Evolutionary conservation across 1,284 basidiomycete genomes (phyloP).

Genomic region (Ganoderma lucidum): DNA sequence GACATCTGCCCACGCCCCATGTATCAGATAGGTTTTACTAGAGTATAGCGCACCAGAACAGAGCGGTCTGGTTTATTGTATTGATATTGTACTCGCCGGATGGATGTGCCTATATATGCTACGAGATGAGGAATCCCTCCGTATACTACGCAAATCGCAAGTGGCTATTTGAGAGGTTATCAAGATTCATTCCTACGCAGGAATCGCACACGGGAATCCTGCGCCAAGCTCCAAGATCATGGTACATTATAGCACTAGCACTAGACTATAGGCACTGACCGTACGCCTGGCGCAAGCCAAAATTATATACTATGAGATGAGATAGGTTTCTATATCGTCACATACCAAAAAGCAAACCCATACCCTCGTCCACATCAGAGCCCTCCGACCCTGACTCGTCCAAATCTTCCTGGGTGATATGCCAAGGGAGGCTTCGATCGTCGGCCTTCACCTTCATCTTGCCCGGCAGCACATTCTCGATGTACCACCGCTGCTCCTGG

Average conservation of each 20-base stretch:
- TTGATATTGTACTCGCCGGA: neutral
- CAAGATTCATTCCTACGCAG: no score
- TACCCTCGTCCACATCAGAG: neutral
- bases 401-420: neutral
- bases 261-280: neutral
- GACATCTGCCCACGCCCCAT: constrained; percentile 15
- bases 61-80: constrained; percentile 2
- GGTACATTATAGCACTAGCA: neutral
- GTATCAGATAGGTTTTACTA: neutral
- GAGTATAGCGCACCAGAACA: neutral
- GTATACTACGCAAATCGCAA: neutral
- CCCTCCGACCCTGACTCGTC: neutral
- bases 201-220: no score
- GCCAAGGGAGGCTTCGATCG: neutral
- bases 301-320: no score
- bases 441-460: neutral
- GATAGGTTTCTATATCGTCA: neutral
- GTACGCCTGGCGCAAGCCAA: neutral
- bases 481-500: constrained; percentile 9
- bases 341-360: neutral
- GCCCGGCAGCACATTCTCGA: neutral
- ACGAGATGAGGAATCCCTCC: neutral
- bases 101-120: neutral
- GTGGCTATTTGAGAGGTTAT: no score
- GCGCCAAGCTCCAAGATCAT: neutral